Percentiles rank a stretch among this genome's conserved stretches.
Conservation (phyloP, 2,329 filamentous ascomycete genomes). For the Pseudohalonectria lignicola region DNA sequence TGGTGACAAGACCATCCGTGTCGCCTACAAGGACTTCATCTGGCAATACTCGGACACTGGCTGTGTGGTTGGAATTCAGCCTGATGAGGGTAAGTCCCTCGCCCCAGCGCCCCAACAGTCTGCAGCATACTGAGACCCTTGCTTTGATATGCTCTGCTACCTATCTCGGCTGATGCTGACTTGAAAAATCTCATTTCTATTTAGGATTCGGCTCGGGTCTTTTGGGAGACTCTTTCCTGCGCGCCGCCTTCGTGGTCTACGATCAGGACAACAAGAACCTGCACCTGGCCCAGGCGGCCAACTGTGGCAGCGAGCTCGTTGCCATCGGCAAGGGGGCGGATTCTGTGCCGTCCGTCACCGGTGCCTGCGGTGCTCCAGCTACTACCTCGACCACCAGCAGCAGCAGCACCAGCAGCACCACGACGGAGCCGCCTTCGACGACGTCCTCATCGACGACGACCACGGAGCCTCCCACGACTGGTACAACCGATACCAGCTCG, state of each 20-base stretch:
- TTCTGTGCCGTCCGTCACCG: neutral
- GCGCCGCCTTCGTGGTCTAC: neutral
- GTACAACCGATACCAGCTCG: no score
- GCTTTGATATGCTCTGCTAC: no score
- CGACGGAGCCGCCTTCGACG: no score
- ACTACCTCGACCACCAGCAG: neutral
- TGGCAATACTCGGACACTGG: neutral
- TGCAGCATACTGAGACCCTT: no score
- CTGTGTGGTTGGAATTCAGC: conserved; percentile 2
- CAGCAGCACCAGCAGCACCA: neutral
- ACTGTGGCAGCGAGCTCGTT: neutral
- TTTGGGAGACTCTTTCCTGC: conserved; percentile 4
- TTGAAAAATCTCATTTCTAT: no score
- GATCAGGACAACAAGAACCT: neutral
- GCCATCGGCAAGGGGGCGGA: neutral
- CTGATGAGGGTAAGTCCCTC: no score
- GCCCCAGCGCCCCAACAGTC: no score
- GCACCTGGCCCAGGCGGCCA: neutral
- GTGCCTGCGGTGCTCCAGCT: neutral
- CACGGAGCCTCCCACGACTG: no score
- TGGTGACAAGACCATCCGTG: conserved; percentile 6
- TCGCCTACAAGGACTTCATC: conserved; percentile 7
- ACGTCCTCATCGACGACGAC: no score
- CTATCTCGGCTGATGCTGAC: no score
- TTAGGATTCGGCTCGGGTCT: no score